A percentile compares a stretch with the other conserved stretches of the same genome.
phyloP scores from a whole-genome alignment of 2,329 filamentous ascomycete genomes.

The Verticillium klebahnii region DNA sequence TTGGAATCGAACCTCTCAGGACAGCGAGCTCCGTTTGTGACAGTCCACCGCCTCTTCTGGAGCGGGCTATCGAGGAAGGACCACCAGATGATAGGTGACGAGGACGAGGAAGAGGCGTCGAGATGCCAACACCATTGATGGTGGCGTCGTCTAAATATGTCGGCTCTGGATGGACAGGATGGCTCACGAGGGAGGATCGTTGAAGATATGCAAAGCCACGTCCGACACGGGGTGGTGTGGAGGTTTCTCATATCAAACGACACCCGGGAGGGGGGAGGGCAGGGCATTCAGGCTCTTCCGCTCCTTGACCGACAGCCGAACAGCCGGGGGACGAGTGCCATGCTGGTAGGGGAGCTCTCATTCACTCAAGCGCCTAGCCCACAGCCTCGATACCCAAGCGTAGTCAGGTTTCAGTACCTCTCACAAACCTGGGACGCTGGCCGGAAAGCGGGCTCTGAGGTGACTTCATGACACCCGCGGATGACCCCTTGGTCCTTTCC shows the following conservation, averaged over 20 bases:
- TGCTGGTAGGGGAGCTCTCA: not conserved
- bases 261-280: not conserved
- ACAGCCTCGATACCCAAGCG: slow-evolving; percentile 21
- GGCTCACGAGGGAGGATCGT: not conserved
- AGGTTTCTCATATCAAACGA: slow-evolving; percentile 1
- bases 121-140: slow-evolving; percentile 3
- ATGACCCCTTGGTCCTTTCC: not conserved
- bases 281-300: slow-evolving; percentile 2
- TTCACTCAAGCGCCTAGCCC: not conserved
- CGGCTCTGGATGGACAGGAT: not conserved
- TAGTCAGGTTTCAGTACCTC: slow-evolving; percentile 33
- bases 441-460: slow-evolving; percentile 24
- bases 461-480: slow-evolving; percentile 16
- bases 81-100: slow-evolving; percentile 35
- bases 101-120: slow-evolving; percentile 10
- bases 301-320: slow-evolving; percentile 3
- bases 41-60: slow-evolving; percentile 44
- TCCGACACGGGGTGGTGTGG: not conserved
- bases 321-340: not conserved
- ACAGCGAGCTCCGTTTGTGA: slow-evolving; percentile 40
- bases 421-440: slow-evolving; percentile 26
- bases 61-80: slow-evolving; percentile 27
- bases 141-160: slow-evolving; percentile 4
- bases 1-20: slow-evolving; percentile 42
- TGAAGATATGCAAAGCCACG: slow-evolving; percentile 1